Base-by-base conservation (phyloP, 768 basidiomycete species). In the Boletus rubroflammeus region DNA sequence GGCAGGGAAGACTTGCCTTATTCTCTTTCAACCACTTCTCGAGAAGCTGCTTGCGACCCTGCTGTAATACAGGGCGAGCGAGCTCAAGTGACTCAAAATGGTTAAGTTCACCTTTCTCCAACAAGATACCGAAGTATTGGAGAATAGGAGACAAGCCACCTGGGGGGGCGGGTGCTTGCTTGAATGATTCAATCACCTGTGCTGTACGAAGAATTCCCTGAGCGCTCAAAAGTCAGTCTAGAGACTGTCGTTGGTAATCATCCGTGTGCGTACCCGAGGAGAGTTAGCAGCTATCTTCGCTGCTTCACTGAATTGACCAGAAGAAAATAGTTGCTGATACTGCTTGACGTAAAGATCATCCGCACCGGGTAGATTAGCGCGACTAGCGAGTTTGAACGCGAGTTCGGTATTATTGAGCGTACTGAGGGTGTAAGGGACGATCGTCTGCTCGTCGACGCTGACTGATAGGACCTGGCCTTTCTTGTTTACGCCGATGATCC, bases 1-100 rank as follows among this genome's bases (percentile, higher is more conserved):
- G 43, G 31, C 28, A 35, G 6, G 3, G 13, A 38, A 49, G 17
- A 50, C 54, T 38, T 55, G 87, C 94, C 85, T 98, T 99, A 76
- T 97, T 98, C 79, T 99, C 97, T 74, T 99, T 99, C 57, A 99
- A 75, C 97, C 97, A 99, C 66, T 98, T 98, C 77, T 99, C 97
- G 15, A 99, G 77, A 42, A 98, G 76, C 65, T 98, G 93, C 74
- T 99, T 98, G 70, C 93, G 85, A 34, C 93, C 93, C 74, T 99
- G 97, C 61, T 91, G 88, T 42, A 99, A 76, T 8, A 99, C 97
- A 17, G 97, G 97, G 44, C 94, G 84, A 1, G 97, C 97, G 43
- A 99, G 82, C 70, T 99, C 97, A 31, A 99, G 72, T 14, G 93
- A 95, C 71, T 99, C 97, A 9, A 88, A 82, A 68, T 96, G 93